Base-by-base conservation (phyloP, 176 grass and related monocot genomes). In the Elaeis guineensis region DNA sequence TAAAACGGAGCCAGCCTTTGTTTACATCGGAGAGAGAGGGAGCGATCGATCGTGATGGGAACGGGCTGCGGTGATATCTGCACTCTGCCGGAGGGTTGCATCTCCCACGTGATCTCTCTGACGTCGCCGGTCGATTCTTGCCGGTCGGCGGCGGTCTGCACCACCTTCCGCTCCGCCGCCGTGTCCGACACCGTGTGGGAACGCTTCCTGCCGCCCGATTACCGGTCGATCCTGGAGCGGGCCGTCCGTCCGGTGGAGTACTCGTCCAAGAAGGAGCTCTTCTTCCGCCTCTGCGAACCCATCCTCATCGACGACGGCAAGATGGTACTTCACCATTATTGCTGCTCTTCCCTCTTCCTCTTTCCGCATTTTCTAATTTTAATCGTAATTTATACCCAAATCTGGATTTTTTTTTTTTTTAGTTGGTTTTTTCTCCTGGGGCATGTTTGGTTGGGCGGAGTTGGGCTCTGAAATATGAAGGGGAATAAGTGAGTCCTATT, bases 71-170 rank as follows among this genome's bases (percentile, higher is more conserved):
- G 61, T 49, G 62, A 54, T 48, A 85, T 97, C 49, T 44, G 67
- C 70, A 50, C 55, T 18, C 59, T 91, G 7, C 92, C 87, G 22
- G 87, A 85, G 78, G 78, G 81, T 25, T 97, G 92, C 66, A 69
- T 97, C 17, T 67, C 84, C 2, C 22, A 19, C 5, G 58, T 62
- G 57, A 63, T 78, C 19, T 0, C 56, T 16, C 24, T 78, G 6
- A 78, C 51, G 7, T 32, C 58, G 17, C 64, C 57, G 4, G 16
- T 6, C 17, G 66, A 78, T 52, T 57, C 65, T 5, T 70, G 66
- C 20, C 55, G 66, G 23, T 70, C 51, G 16, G 19, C 51, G 30
- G 66, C 30, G 26, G 75, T 64, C 32, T 70, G 54, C 50, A 50
- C 57, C 5, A 32, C 51, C 19, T 78, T 78, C 58, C 25, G 23